Evolutionary conservation across 2,329 filamentous ascomycete species (phyloP), one percentile per base, ranked within the genome.

Genomic region (Chrysosporium keratinophilum): DNA sequence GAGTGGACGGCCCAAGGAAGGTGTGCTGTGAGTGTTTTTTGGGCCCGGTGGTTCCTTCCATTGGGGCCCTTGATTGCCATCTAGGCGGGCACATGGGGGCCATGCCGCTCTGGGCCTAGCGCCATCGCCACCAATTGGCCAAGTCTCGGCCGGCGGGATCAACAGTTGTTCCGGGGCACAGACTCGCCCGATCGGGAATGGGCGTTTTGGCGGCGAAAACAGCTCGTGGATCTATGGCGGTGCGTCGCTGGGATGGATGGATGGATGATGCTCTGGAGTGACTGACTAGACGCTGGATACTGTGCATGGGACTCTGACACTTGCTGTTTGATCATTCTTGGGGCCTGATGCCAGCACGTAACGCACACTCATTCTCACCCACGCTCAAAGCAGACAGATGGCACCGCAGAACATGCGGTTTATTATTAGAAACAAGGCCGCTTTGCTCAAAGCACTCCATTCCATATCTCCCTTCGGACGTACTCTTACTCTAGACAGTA

Each of bases 101-200:
- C 37, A 41, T 50, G 20, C 47, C 20, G 47, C n/a, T 50, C 17
- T 42, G 35, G 47, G 47, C 19, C 39, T 42, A 44, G 40, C 7
- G 28, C 7, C 2, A 12, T 35, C 20, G 6, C 10, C 47, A 20
- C 48, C 34, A 39, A 39, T 37, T 48, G 33, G 45, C 19, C 45
- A 23, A 23, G 33, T 48, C 45, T 34, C 48, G 48, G 28, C n/a
- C 20, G 12, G 37, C 28, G 10, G 40, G 49, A 34, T 44, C 23
- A 51, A 11, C n/a, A 44, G 11, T 35, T 34, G n/a, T 10, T 35
- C 39, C 31, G 39, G 11, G 15, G 49, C 15, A 49, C 23, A 28
- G 23, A 28, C 23, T 28, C 23, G 23, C 23, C 23, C 23, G 23
- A 28, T 28, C 23, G 23, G 6, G 15, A 10, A 11, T 17, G 31